Evolutionary conservation across 2,329 filamentous ascomycete species (phyloP).

Genomic region (Pyrenochaeta sp.): DNA sequence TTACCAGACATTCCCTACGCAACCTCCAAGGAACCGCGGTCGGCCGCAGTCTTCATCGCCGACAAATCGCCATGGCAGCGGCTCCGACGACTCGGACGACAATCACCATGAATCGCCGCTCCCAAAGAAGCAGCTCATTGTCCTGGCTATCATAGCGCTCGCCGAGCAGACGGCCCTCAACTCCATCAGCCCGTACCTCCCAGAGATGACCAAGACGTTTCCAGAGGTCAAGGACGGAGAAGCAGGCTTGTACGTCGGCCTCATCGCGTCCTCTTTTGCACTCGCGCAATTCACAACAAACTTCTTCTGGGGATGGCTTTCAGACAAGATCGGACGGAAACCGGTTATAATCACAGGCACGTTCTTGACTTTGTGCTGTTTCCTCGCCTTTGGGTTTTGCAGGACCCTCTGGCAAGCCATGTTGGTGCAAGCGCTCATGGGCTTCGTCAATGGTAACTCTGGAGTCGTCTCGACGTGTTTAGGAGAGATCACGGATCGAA

Average conservation of each 20-base stretch:
- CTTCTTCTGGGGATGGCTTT: constrained; percentile 87
- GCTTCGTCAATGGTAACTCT: constrained; percentile 91
- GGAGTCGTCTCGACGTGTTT: constrained; percentile 92
- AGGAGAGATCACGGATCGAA: constrained; percentile 92
- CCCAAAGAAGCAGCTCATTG: constrained; percentile 79
- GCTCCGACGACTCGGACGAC: constrained; percentile 45
- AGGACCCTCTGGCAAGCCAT: constrained; percentile 83
- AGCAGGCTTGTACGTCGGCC: constrained; percentile 86
- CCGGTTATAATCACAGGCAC: constrained; percentile 85
- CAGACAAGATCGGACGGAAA: constrained; percentile 80
- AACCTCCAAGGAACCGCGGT: constrained; percentile 72
- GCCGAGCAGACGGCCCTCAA: constrained; percentile 97
- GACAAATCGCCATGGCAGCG: constrained; percentile 32
- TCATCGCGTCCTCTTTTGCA: constrained; percentile 90
- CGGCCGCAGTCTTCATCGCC: constrained; percentile 53
- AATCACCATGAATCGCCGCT: constrained; percentile 71
- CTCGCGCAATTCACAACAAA: constrained; percentile 92
- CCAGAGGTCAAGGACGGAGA: constrained; percentile 75
- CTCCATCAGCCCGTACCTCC: constrained; percentile 93
- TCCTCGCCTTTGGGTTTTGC: constrained; percentile 87
- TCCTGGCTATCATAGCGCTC: constrained; percentile 87
- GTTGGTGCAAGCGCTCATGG: constrained; percentile 87
- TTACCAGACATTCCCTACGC: constrained; percentile 83
- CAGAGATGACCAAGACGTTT: constrained; percentile 88
- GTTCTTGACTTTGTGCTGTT: constrained; percentile 80